Percentiles rank a stretch among this genome's conserved stretches.
Conservation (phyloP, 2,329 filamentous ascomycete genomes). For the Uncinocarpus reesii region DNA sequence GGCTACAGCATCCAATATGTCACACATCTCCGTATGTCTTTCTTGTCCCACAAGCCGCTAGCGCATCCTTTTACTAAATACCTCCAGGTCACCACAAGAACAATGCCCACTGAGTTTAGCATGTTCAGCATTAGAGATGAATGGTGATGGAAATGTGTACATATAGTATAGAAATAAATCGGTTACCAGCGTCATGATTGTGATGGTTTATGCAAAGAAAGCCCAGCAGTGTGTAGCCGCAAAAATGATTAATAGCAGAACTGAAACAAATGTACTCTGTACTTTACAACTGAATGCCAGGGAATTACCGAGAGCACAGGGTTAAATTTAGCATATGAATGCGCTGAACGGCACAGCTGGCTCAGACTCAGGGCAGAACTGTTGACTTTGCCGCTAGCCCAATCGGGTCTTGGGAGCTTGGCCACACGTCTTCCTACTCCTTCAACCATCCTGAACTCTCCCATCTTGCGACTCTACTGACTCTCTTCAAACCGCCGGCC, state of each 20-base stretch:
- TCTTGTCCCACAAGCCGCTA: not conserved
- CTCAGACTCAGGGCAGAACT: too few relatives aligned
- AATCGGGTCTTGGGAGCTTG: conserved; percentile 35
- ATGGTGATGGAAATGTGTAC: conserved; percentile 31
- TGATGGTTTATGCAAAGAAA: not conserved
- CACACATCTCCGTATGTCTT: conserved; percentile 89
- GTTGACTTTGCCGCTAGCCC: conserved; percentile 29
- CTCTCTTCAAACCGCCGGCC: conserved; percentile 3
- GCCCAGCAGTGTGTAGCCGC: not conserved
- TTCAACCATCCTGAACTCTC: conserved; percentile 13
- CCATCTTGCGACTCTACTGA: conserved; percentile 7
- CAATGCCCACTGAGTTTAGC: conserved; percentile 72
- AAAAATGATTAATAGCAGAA: not conserved
- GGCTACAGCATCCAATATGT: conserved; percentile 99
- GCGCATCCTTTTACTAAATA: conserved; percentile 1
- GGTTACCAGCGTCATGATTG: not conserved
- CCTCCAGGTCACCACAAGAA: conserved; percentile 96
- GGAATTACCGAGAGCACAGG: not conserved
- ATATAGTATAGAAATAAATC: conserved; percentile 30
- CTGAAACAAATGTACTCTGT: not conserved
- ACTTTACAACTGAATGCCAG: not conserved
- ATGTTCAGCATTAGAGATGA: conserved; percentile 14
- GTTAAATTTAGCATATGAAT: not conserved
- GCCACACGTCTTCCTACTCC: conserved; percentile 29
- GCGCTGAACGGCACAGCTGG: too few relatives aligned